Base-by-base conservation (phyloP, 805 yeast genomes). In the Lachancea fermentati region DNA sequence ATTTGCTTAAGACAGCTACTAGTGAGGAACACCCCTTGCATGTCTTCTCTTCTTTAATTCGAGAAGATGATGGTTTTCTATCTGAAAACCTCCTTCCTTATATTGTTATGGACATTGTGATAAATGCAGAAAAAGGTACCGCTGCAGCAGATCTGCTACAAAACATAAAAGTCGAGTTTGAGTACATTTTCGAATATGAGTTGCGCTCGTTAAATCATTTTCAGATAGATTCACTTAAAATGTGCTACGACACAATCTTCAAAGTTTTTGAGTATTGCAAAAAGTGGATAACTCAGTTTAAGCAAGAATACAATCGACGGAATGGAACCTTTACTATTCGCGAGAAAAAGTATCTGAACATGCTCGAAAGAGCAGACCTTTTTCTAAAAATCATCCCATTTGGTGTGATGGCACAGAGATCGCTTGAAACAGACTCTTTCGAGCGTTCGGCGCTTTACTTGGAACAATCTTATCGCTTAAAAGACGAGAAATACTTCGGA, bases 371-470 rank as follows among this genome's bases (percentile, higher is more conserved):
- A 52, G 77, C 78, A 3, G 70, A 70, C 34, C 36, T 41, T 1
- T 75, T 87, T 42, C 57, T 87, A 9, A 63, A 62, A 2, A 55
- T 63, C 2, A 72, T 89, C 7, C 85, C 95, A 0, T 76, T 80
- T 19, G 79, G 76, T 28, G 55, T 84, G 16, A 68, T 93, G 51
- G 96, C 96, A 0, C 68, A 72, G 26, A 70, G 93, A 38, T 83
- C 97, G 0, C 73, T 87, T 1, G 87, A 87, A 47, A 85, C 94
- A 45, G 85, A 79, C 34, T 80, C 94, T 0, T 87, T 78, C 55
- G 97, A 94, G 47, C 69, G 97, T 34, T 88, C 97, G 0, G 78
- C 91, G 5, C 66, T 89, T 38, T 87, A 86, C 57, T 68, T 85
- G 52, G 99, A 93, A 50, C 85, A 85, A 52, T 78, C 84, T 45